A percentile compares a stretch with the other conserved stretches of the same genome.
These are phyloP conservation scores for Physaria fendleri DNA, from an alignment of 345 rosid genomes.

Conservation along the genomic window DNA sequence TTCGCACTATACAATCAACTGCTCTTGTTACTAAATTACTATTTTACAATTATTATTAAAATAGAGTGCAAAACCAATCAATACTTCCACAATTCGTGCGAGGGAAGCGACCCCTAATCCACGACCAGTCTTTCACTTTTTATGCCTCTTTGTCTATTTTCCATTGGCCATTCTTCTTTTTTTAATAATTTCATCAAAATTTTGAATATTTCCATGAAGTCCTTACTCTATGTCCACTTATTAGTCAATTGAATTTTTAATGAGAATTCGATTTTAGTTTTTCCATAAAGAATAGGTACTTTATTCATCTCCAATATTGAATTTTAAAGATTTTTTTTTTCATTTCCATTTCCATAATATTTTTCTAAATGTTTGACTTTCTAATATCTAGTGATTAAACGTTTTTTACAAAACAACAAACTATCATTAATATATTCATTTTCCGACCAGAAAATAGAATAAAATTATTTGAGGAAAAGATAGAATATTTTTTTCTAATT, in stretches of 20 bases:
- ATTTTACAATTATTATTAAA: not conserved
- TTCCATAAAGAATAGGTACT: too few relatives aligned
- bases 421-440: too few relatives aligned
- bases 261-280: too few relatives aligned
- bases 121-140: not conserved
- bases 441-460: too few relatives aligned
- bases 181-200: not conserved
- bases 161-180: not conserved
- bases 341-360: too few relatives aligned
- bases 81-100: not conserved
- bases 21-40: not conserved
- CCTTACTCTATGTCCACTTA: conserved; percentile 5
- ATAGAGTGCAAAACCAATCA: conserved; percentile 3
- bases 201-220: conserved; percentile 5
- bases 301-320: too few relatives aligned
- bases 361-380: too few relatives aligned
- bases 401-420: too few relatives aligned
- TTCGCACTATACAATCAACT: not conserved
- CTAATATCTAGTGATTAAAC: too few relatives aligned
- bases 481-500: too few relatives aligned
- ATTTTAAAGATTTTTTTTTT: too few relatives aligned
- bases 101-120: conserved; percentile 17
- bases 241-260: not conserved
- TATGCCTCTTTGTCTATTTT: conserved; percentile 3
- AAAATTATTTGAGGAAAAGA: too few relatives aligned